Conservation (phyloP, 176 grass and related monocot genomes). For the Eremochloa ophiuroides region DNA sequence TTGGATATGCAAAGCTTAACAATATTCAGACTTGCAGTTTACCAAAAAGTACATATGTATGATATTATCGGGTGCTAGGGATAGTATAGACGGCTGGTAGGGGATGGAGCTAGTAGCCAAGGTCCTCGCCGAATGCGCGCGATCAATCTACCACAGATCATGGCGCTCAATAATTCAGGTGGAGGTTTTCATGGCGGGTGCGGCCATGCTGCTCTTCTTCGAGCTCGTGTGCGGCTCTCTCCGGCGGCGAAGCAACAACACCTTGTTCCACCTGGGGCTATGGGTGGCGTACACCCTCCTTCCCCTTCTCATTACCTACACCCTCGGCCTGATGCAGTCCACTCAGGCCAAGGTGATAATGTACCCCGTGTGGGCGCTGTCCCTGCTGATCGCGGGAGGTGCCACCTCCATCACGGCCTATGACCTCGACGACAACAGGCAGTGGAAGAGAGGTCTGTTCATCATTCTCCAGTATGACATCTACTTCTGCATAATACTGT, state of each 20-base stretch:
- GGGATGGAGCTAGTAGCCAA: no score
- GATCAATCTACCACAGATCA: no score
- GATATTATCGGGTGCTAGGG: no score
- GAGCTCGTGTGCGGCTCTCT: neutral
- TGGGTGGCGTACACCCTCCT: neutral
- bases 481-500: neutral
- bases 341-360: neutral
- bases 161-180: no score
- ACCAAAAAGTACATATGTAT: no score
- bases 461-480: neutral
- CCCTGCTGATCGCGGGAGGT: neutral
- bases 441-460: neutral
- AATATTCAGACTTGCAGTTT: no score
- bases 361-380: neutral
- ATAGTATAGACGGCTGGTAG: no score
- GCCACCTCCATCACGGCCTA: neutral
- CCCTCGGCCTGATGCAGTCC: neutral
- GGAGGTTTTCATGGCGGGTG: no score
- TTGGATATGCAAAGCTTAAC: no score
- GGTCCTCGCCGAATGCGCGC: no score
- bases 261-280: neutral
- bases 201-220: no score
- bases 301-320: neutral
- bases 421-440: neutral
- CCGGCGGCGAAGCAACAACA: neutral